Percentiles rank a stretch among this genome's conserved stretches.
phyloP scores from a whole-genome alignment of 2,329 filamentous ascomycete genomes.

The Alternaria triticina region DNA sequence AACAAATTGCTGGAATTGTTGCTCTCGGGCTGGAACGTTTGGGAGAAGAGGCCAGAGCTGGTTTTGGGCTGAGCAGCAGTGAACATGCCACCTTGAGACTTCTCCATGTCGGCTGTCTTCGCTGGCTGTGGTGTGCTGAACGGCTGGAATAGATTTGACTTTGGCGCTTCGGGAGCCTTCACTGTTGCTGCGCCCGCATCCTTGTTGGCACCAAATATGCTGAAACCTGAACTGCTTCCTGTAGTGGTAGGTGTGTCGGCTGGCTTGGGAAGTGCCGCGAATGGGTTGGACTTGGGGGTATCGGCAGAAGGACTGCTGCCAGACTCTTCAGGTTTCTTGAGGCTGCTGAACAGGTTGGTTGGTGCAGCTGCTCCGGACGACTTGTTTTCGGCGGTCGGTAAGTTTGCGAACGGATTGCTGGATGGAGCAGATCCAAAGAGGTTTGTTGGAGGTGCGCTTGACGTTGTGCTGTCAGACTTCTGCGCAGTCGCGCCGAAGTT shows the following conservation, averaged over 20 bases:
- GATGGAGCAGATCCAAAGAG: conserved; percentile 19
- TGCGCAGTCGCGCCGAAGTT: conserved; percentile 20
- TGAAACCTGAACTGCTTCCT: conserved; percentile 13
- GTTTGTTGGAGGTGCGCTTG: conserved; percentile 17
- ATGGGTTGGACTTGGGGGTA: conserved; percentile 27
- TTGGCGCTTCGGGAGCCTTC: conserved; percentile 21
- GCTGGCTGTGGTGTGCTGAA: conserved; percentile 33
- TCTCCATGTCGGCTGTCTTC: conserved; percentile 22
- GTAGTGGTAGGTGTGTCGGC: conserved; percentile 7
- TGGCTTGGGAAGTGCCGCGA: conserved; percentile 24
- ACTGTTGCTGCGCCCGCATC: conserved; percentile 3
- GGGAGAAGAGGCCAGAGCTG: conserved; percentile 26
- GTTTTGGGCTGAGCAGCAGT: conserved; percentile 28
- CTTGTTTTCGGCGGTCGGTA: conserved; percentile 13
- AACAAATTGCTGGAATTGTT: conserved; percentile 14
- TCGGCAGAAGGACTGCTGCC: conserved; percentile 17
- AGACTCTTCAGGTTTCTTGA: conserved; percentile 20
- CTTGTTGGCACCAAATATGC: conserved; percentile 26
- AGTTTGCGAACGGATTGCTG: conserved; percentile 22
- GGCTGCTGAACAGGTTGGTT: conserved; percentile 22
- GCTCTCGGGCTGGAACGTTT: conserved; percentile 22
- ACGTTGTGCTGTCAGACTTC: conserved; percentile 15
- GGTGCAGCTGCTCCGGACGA: conserved; percentile 11
- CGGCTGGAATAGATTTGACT: conserved; percentile 25
- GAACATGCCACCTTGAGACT: conserved; percentile 22